Percentiles rank a stretch among this genome's conserved stretches.
These are phyloP conservation scores for Friedmanniomyces endolithicus DNA, from an alignment of 495 filamentous ascomycete species.

Conservation along the genomic window DNA sequence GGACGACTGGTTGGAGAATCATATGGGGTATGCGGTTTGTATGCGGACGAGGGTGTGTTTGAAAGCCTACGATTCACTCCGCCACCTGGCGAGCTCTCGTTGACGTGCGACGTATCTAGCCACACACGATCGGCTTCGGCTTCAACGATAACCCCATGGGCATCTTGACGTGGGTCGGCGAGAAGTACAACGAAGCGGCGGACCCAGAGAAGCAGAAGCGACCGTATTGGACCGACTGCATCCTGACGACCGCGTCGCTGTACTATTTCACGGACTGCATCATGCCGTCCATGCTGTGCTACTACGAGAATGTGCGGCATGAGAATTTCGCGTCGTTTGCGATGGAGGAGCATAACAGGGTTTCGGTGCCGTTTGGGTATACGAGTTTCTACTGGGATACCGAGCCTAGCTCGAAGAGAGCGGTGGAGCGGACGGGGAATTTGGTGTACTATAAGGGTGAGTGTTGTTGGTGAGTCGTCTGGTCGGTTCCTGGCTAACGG, in stretches of 20 bases:
- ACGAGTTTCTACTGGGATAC: conserved; percentile 18
- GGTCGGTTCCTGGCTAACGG: background rate
- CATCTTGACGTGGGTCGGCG: conserved; percentile 21
- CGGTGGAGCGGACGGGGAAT: conserved; percentile 21
- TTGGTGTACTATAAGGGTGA: conserved; percentile 18
- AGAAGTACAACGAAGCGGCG: conserved; percentile 23
- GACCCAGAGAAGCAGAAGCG: conserved; percentile 13
- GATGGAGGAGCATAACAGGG: conserved; percentile 15
- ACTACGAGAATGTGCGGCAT: conserved; percentile 22
- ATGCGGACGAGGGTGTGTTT: conserved; percentile 14
- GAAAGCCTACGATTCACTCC: too few species aligned
- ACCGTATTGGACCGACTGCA: conserved; percentile 6
- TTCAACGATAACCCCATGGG: conserved; percentile 17
- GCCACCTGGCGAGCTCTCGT: too few species aligned
- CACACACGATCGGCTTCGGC: conserved; percentile 13
- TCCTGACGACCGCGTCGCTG: conserved; percentile 19
- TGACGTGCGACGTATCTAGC: too few species aligned
- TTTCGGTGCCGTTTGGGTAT: conserved; percentile 19
- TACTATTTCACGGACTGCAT: conserved; percentile 22
- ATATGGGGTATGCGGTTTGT: conserved; percentile 16
- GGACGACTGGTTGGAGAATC: conserved; percentile 11
- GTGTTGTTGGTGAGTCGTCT: background rate
- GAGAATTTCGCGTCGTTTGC: conserved; percentile 18
- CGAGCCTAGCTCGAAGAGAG: conserved; percentile 9
- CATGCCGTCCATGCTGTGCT: conserved; percentile 17